Evolutionary conservation across 1,284 basidiomycete species (phyloP).

Genomic region (Pseudozyma sp.): DNA sequence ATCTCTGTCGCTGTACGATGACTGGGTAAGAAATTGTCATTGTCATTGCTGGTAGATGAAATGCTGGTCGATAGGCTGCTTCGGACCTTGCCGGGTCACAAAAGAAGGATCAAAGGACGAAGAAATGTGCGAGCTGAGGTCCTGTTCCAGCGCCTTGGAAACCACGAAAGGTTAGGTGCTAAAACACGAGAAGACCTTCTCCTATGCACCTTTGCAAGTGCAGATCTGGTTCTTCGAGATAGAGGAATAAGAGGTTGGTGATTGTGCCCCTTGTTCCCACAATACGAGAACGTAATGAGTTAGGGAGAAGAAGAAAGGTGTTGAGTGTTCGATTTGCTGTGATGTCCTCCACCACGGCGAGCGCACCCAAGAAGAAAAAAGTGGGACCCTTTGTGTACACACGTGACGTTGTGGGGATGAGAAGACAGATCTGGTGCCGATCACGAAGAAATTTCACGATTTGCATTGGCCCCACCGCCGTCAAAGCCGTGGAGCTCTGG

Average conservation of each 20-base stretch:
- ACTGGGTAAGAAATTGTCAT: too few relatives aligned
- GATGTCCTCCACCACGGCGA: background rate
- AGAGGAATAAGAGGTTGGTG: slow-evolving; percentile 51
- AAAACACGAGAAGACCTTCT: slow-evolving; percentile 47
- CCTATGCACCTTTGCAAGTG: slow-evolving; percentile 20
- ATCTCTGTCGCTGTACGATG: too few relatives aligned
- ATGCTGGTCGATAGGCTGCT: background rate
- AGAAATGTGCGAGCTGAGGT: slow-evolving; percentile 46
- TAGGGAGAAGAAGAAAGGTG: slow-evolving; percentile 37
- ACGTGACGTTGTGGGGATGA: background rate
- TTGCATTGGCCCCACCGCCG: slow-evolving; percentile 5
- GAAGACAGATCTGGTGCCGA: slow-evolving; percentile 7
- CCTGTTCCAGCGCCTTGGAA: slow-evolving; percentile 41
- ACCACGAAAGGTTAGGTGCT: slow-evolving; percentile 21
- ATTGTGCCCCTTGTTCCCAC: slow-evolving; percentile 50
- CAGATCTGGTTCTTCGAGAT: slow-evolving; percentile 60
- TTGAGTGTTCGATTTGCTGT: background rate
- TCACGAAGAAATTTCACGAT: slow-evolving; percentile 8
- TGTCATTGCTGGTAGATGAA: background rate
- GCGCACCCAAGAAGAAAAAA: background rate
- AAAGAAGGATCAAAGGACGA: background rate
- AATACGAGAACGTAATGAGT: slow-evolving; percentile 62
- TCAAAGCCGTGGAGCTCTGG: slow-evolving; percentile 18
- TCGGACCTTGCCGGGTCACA: background rate
- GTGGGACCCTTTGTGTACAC: background rate